These are phyloP conservation scores for Microcyclospora pomicola DNA, from an alignment of 2,329 filamentous ascomycete genomes.

Conservation along the genomic window DNA sequence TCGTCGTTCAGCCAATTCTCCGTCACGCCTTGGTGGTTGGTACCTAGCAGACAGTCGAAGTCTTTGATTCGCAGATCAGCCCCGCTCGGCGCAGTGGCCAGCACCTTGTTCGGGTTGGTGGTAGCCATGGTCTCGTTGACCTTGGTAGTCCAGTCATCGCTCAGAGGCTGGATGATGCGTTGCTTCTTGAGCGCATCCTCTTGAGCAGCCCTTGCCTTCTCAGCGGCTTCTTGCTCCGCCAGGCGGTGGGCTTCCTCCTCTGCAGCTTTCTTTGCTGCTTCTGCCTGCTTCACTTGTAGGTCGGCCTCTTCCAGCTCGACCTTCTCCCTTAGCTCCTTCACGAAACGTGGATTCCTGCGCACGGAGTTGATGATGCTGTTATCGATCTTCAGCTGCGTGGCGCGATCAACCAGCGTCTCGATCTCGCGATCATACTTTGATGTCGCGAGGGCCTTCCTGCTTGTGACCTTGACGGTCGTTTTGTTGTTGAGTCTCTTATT, in stretches of 20 bases:
- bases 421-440: slow-evolving; percentile 1
- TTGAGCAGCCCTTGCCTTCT: background rate
- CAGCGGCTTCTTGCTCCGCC: background rate
- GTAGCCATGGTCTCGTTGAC: slow-evolving; percentile 23
- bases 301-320: background rate
- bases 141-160: slow-evolving; percentile 25
- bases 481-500: background rate
- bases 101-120: slow-evolving; percentile 6
- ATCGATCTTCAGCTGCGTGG: slow-evolving; percentile 1
- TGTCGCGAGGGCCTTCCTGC: background rate
- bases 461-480: background rate
- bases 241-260: slow-evolving; percentile 1
- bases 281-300: background rate
- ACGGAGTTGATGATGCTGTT: background rate
- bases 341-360: background rate
- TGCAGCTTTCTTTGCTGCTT: slow-evolving; percentile 1
- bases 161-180: slow-evolving; percentile 19
- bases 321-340: slow-evolving; percentile 1
- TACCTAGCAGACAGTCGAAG: slow-evolving; percentile 45
- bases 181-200: slow-evolving; percentile 2
- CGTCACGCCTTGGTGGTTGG: slow-evolving; percentile 13
- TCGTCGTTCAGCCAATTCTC: slow-evolving; percentile 60
- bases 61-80: slow-evolving; percentile 41
- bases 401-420: slow-evolving; percentile 1
- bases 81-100: slow-evolving; percentile 24